A percentile compares a stretch with the other conserved stretches of the same genome.
Conservation (phyloP, 1,284 basidiomycete genomes). For the Phylloporus sp. region DNA sequence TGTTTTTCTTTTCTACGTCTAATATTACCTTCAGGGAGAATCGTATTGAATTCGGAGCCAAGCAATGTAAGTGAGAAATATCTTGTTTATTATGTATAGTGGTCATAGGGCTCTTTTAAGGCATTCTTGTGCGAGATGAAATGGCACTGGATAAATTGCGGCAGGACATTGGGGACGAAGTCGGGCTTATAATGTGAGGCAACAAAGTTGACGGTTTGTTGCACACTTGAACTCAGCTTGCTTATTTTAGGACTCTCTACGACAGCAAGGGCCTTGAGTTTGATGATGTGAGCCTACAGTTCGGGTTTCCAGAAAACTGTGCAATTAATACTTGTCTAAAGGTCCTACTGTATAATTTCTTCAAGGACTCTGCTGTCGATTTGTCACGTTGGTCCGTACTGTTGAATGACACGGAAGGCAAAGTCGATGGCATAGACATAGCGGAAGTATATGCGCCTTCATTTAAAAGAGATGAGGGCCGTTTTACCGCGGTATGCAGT, state of each 20-base stretch:
- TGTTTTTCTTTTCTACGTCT: background rate
- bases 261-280: conserved; percentile 81
- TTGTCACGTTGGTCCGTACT: conserved; percentile 59
- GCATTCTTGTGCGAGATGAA: conserved; percentile 74
- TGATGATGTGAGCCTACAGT: conserved; percentile 58
- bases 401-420: conserved; percentile 50
- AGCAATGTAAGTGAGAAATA: conserved; percentile 59
- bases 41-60: conserved; percentile 70
- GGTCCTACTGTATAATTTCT: conserved; percentile 78
- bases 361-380: conserved; percentile 65
- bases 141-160: conserved; percentile 57
- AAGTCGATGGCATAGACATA: conserved; percentile 23
- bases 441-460: conserved; percentile 46
- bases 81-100: background rate
- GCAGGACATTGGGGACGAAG: conserved; percentile 59
- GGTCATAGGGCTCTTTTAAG: conserved; percentile 40
- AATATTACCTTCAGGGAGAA: conserved; percentile 45
- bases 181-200: conserved; percentile 68
- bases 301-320: background rate
- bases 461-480: conserved; percentile 54
- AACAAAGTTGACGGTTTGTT: background rate
- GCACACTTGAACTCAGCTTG: background rate
- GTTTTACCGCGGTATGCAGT: conserved; percentile 65
- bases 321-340: conserved; percentile 36
- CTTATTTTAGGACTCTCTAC: conserved; percentile 64